These are phyloP conservation scores for Tylopilus felleus DNA, from an alignment of 768 basidiomycete genomes.

Conservation along the genomic window DNA sequence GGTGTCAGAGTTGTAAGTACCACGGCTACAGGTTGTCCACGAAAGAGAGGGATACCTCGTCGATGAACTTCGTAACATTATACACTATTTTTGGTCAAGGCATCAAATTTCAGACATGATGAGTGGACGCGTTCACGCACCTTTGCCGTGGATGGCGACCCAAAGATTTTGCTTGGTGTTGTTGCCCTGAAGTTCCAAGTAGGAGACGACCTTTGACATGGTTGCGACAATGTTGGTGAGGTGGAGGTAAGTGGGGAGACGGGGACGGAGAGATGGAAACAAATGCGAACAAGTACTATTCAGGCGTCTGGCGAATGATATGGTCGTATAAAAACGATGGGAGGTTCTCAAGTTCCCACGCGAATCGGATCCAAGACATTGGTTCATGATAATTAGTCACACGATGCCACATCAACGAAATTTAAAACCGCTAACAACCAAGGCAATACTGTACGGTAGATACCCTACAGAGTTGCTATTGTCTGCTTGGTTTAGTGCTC, in stretches of 20 bases:
- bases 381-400: not conserved
- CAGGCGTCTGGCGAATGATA: not conserved
- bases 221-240: constrained; percentile 20
- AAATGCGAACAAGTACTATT: constrained; percentile 2
- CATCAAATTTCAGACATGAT: not conserved
- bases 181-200: constrained; percentile 78
- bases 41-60: constrained; percentile 61
- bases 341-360: constrained; percentile 30
- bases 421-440: no score
- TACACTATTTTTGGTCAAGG: constrained; percentile 59
- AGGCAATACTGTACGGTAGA: not conserved
- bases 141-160: constrained; percentile 82
- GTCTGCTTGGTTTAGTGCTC: constrained; percentile 74
- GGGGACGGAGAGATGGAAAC: constrained; percentile 1
- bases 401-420: not conserved
- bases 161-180: constrained; percentile 72
- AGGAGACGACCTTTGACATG: constrained; percentile 55
- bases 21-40: not conserved
- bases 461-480: constrained; percentile 5
- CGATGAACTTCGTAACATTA: constrained; percentile 89
- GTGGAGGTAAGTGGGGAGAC: constrained; percentile 12
- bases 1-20: constrained; percentile 10
- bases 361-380: constrained; percentile 3
- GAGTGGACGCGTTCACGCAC: constrained; percentile 36
- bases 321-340: constrained; percentile 16